Evolutionary conservation across 345 rosid species (phyloP), one percentile per base, ranked within the genome.

Genomic region (Garcia nutans): DNA sequence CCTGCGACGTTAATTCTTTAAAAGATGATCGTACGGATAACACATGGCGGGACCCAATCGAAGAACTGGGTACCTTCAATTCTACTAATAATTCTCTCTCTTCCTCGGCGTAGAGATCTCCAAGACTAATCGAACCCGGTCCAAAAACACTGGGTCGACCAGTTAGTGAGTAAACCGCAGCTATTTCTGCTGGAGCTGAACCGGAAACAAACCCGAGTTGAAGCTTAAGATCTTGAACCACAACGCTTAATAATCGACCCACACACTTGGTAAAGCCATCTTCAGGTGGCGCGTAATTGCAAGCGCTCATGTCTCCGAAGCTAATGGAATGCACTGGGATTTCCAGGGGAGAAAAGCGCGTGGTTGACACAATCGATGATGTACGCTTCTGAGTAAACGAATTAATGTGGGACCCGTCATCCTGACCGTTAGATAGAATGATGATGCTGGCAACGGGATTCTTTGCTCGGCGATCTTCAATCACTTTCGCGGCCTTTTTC

Each of bases 401-500:
- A 75, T 44, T 79, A 19, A 68, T 60, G 73, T 78, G 81, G 76
- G 85, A 78, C 59, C 81, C 78, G 54, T 83, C 84, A 80, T 86
- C 83, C 10, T 84, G 89, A 69, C 88, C 88, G 80, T 85, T 92
- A 10, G 95, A 87, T 28, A 91, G 68, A 63, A 92, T 80, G 47
- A 92, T 70, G 55, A 94, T 83, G 72, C 82, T 84, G 59, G 97
- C 78, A 24, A 82, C 75, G 20, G 91, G 89, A 81, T 94, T 94
- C 85, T 73, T 86, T 83, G 86, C 87, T 47, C 95, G 89, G 70
- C 98, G 92, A 83, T 94, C 98, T 42, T 91, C 97, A 6, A 92
- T 82, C 74, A 94, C 95, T 73, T 92, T 91, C 37, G 87, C 92
- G 22, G 97, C 97, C 81, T 94, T 94, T 59, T 90, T 91, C 16